Base-by-base conservation (phyloP, 331 rosid species). In the Rhamnella rubrinervis region DNA sequence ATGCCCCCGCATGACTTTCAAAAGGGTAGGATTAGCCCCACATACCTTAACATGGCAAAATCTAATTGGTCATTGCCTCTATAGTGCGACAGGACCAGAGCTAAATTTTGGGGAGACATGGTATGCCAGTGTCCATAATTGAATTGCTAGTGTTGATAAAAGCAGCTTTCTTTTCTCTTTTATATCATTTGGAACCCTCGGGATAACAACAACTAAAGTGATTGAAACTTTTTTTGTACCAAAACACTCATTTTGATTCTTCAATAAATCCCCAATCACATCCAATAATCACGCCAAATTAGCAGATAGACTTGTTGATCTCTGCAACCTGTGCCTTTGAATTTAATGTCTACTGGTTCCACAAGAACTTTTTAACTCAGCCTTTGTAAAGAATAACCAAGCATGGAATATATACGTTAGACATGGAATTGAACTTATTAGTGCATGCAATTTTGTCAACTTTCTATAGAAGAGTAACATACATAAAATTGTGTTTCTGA, bases 201-300 rank as follows among this genome's bases (percentile, higher is more conserved):
- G 71, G 69, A 74, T 66, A 55, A 69, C 59, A 59, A 58, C 39
- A 59, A 58, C 40, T 44, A 50, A 38, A 60, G 72, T 16, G 68
- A 66, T 56, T 7, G 59, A 66, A 71, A 53, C 75, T 68, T 81
- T 63, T 63, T 52, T 64, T 55, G 52, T 25, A 50, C 59, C 50
- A 10, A 44, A 68, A 60, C 23, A n/a, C n/a, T 46, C 23, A 44
- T 25, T 71, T 55, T 65, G 21, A 52, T 40, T 74, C 58, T 68
- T 73, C 40, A 55, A 74, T 31, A 31, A 31, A 31, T 37, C 84
- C 87, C 76, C 84, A 75, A 84, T 84, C 75, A 87, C 67, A 69
- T 84, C 87, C 92, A 60, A 67, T 65, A 56, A 70, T 82, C 80
- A 69, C 82, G 92, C 83, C 64, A 44, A 44, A 44, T 9, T 44